Conservation (phyloP, 352 stramenopile species). For the Phytophthora lateralis region DNA sequence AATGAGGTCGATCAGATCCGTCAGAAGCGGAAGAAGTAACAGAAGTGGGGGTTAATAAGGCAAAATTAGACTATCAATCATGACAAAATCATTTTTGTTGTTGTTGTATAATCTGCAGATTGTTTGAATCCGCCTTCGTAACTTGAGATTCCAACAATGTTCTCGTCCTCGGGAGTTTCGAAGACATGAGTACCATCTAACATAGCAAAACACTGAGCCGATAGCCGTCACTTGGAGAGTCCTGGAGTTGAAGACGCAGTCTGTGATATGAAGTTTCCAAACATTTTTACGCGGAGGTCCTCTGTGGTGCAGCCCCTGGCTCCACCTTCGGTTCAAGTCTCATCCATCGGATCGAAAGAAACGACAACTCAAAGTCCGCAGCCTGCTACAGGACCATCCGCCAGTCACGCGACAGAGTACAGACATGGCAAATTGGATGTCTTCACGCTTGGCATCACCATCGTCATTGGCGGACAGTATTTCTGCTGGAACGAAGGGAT, state of each 20-base stretch:
- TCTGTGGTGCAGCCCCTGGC: conserved; percentile 1
- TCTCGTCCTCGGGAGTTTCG: conserved; percentile 16
- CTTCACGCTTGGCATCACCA: conserved; percentile 40
- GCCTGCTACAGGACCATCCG: background rate
- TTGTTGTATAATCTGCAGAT: too few relatives aligned
- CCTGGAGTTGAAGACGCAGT: background rate
- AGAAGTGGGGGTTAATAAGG: conserved; percentile 1
- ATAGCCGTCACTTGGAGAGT: conserved; percentile 1
- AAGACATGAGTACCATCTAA: background rate
- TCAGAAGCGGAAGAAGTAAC: conserved; percentile 16
- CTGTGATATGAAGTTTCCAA: conserved; percentile 1
- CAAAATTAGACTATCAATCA: too few relatives aligned
- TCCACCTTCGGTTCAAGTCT: conserved; percentile 8
- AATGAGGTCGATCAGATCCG: conserved; percentile 3
- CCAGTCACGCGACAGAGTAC: conserved; percentile 18
- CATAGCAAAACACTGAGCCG: conserved; percentile 2
- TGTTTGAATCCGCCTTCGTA: too few relatives aligned
- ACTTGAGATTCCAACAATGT: background rate
- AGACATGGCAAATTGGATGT: conserved; percentile 28
- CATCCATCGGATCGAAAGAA: background rate
- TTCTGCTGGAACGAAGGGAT: conserved; percentile 48
- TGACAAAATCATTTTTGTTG: too few relatives aligned
- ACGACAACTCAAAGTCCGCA: background rate
- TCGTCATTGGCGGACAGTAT: conserved; percentile 51
- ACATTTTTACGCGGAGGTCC: background rate